These are phyloP conservation scores for Sutorius eximius DNA, from an alignment of 1,284 basidiomycete species.

Conservation along the genomic window DNA sequence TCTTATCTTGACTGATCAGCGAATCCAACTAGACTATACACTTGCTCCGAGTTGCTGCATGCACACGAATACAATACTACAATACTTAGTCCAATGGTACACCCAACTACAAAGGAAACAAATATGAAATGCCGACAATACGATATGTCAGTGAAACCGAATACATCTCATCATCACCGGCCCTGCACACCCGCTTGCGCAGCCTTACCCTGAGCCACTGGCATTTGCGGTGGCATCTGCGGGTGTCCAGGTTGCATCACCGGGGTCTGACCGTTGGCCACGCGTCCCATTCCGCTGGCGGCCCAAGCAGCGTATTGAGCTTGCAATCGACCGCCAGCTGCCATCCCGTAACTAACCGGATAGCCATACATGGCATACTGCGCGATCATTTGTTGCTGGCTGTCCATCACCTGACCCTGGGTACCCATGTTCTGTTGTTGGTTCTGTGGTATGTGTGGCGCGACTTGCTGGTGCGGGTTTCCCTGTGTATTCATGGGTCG, in stretches of 20 bases:
- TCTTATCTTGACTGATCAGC: constrained; percentile 26
- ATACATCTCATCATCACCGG: constrained; percentile 35
- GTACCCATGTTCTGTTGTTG: constrained; percentile 24
- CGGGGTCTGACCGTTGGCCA: constrained; percentile 32
- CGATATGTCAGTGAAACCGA: background rate
- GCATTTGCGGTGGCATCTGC: constrained; percentile 37
- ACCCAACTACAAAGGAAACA: constrained; percentile 5
- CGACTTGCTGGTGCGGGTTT: constrained; percentile 27
- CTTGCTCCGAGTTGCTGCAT: background rate
- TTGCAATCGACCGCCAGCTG: constrained; percentile 22
- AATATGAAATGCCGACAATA: constrained; percentile 3
- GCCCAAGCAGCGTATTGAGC: constrained; percentile 32
- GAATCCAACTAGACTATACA: constrained; percentile 6
- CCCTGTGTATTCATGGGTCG: constrained; percentile 26
- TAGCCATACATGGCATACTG: constrained; percentile 36
- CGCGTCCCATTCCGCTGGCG: constrained; percentile 25
- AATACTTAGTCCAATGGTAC: constrained; percentile 15
- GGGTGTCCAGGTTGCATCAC: constrained; percentile 34
- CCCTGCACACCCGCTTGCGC: constrained; percentile 41
- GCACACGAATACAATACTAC: constrained; percentile 2
- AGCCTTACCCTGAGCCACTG: constrained; percentile 36
- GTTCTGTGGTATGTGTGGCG: constrained; percentile 21
- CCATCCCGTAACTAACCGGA: constrained; percentile 32
- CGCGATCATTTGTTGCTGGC: constrained; percentile 34
- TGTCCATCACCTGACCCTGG: constrained; percentile 27